phyloP scores from a whole-genome alignment of 108 stramenopile genomes.

The Cyclotella atomus region DNA sequence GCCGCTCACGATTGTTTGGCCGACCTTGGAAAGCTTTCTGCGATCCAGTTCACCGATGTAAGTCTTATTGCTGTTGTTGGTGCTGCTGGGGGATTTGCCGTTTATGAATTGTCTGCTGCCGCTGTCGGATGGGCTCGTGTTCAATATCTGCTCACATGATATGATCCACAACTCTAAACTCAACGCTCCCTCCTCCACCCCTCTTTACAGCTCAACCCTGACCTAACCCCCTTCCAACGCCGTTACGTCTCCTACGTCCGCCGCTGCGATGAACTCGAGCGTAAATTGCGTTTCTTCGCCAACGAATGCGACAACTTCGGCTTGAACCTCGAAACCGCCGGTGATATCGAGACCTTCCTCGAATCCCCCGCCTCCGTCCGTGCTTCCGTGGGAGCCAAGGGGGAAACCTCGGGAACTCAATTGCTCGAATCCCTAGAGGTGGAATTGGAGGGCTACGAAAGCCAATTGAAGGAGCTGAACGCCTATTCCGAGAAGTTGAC shows the following conservation, averaged over 20 bases:
- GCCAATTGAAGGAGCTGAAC: conserved; percentile 93
- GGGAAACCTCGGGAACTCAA: conserved; percentile 61
- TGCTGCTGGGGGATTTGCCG: no score
- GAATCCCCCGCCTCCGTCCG: conserved; percentile 44
- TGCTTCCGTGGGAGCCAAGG: conserved; percentile 45
- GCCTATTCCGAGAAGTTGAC: conserved; percentile 94
- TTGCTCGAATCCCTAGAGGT: conserved; percentile 87
- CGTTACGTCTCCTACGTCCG: conserved; percentile 97
- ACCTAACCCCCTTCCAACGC: conserved; percentile 98
- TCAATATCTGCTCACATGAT: no score
- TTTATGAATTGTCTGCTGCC: no score
- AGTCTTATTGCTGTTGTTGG: no score
- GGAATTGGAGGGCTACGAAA: conserved; percentile 92
- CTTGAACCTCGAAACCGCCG: conserved; percentile 71
- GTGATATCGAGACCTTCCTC: conserved; percentile 68
- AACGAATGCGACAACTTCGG: conserved; percentile 92
- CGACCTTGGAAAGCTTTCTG: conserved; percentile 91
- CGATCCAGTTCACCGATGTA: conserved; percentile 96
- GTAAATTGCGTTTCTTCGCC: conserved; percentile 93
- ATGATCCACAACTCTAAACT: neutral
- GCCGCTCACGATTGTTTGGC: conserved; percentile 94
- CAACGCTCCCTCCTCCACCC: neutral
- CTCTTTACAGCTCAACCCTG: conserved; percentile 84
- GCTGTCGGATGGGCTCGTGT: no score
- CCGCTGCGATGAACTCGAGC: conserved; percentile 98